Evolutionary conservation across 2,329 filamentous ascomycete genomes (phyloP).

Genomic region (Penicillium brevicompactum): DNA sequence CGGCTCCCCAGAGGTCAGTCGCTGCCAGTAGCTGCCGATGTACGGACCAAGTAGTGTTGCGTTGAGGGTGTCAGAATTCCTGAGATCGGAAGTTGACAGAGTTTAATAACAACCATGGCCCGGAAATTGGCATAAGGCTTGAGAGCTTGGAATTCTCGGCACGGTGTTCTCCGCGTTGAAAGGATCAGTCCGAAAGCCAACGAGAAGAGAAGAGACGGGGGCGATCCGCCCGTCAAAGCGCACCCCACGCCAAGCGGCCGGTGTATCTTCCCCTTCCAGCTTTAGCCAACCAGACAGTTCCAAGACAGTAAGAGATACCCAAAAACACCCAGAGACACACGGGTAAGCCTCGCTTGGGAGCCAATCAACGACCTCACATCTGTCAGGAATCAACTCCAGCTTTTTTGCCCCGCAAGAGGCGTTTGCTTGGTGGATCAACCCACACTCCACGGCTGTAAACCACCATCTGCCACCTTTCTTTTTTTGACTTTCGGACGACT

Average conservation of each 20-base stretch:
- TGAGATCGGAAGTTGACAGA: background rate
- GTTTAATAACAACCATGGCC: background rate
- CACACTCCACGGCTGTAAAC: background rate
- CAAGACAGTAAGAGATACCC: too few relatives aligned
- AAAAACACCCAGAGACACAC: background rate
- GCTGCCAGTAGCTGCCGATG: background rate
- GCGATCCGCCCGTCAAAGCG: constrained; percentile 2
- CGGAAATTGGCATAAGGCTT: background rate
- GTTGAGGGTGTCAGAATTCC: background rate
- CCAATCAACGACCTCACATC: background rate
- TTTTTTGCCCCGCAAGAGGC: constrained; percentile 2
- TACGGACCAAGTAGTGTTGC: background rate
- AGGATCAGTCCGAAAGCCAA: too few relatives aligned
- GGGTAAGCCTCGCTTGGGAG: background rate
- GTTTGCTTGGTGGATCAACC: background rate
- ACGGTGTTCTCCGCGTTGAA: background rate
- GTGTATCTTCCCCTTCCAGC: background rate
- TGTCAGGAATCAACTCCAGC: constrained; percentile 1
- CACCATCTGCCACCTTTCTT: background rate
- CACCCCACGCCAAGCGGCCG: constrained; percentile 10
- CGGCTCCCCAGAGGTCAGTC: background rate
- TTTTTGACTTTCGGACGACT: constrained; percentile 1
- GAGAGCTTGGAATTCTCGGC: background rate
- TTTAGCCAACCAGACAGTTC: too few relatives aligned
- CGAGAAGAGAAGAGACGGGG: background rate